Conservation (phyloP, 768 basidiomycete genomes). For the Neoboletus brunneissimus region DNA sequence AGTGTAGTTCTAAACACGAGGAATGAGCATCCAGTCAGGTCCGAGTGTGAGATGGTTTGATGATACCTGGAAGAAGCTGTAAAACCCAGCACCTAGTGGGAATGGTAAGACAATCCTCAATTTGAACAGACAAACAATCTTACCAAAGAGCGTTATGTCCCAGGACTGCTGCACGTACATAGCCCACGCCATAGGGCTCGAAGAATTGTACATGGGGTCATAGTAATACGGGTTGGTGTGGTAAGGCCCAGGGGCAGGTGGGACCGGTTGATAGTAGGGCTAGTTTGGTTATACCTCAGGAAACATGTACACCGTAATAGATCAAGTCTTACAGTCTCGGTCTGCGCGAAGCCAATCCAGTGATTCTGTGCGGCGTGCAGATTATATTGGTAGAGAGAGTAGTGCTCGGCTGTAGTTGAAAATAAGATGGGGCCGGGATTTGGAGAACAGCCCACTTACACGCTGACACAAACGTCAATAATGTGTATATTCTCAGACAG, state of each 20-base stretch:
- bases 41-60: too few species aligned
- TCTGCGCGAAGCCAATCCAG: constrained; percentile 52
- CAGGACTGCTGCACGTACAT: constrained; percentile 41
- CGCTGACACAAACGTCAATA: constrained; percentile 19
- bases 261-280: constrained; percentile 52
- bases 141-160: constrained; percentile 46
- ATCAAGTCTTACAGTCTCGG: constrained; percentile 41
- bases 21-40: neutral
- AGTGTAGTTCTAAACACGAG: constrained; percentile 36
- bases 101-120: neutral
- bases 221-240: constrained; percentile 29
- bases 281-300: constrained; percentile 16
- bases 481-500: neutral
- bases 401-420: constrained; percentile 40
- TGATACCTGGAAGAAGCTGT: constrained; percentile 50
- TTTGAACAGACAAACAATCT: neutral
- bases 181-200: constrained; percentile 40
- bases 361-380: constrained; percentile 44
- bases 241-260: constrained; percentile 44
- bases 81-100: constrained; percentile 43
- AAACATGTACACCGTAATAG: neutral
- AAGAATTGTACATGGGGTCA: constrained; percentile 39
- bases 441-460: constrained; percentile 18
- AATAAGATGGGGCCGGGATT: neutral
- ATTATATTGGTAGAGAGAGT: constrained; percentile 47